Percentiles rank a stretch among this genome's conserved stretches.
These are phyloP conservation scores for Tetrapyrgos nigripes DNA, from an alignment of 1,284 basidiomycete genomes.

Conservation along the genomic window DNA sequence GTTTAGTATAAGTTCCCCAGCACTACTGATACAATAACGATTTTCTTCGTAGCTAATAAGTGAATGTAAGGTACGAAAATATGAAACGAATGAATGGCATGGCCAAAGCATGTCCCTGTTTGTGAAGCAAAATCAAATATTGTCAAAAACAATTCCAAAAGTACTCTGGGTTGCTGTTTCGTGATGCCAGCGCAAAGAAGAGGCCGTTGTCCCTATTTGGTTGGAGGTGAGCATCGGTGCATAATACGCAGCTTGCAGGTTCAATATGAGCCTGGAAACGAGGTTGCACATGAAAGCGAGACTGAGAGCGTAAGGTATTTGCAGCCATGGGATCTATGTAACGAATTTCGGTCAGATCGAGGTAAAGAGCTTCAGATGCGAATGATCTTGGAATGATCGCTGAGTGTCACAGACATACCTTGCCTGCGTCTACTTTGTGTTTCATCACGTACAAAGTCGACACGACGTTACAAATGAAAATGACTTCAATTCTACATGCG, in stretches of 20 bases:
- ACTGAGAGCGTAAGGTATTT: not conserved
- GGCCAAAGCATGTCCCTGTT: no score
- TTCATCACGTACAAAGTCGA: not conserved
- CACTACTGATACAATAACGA: not conserved
- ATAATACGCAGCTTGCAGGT: conserved; percentile 4
- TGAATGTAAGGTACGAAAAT: not conserved
- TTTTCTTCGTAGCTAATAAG: no score
- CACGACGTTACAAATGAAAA: not conserved
- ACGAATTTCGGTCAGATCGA: not conserved
- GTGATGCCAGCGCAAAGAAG: not conserved
- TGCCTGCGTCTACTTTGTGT: not conserved
- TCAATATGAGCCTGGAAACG: conserved; percentile 3
- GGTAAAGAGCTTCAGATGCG: not conserved
- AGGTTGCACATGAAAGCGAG: not conserved
- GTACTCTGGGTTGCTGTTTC: no score
- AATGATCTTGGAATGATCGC: no score
- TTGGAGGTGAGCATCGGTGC: not conserved
- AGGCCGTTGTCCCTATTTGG: not conserved
- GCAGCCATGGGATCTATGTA: conserved; percentile 3
- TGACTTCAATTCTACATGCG: not conserved
- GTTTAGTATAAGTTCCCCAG: not conserved
- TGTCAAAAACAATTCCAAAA: no score
- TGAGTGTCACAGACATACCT: no score
- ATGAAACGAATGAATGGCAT: not conserved
- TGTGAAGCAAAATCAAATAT: no score